Conservation (phyloP, 257 asterid species). For the Craterostigma plantagineum region DNA sequence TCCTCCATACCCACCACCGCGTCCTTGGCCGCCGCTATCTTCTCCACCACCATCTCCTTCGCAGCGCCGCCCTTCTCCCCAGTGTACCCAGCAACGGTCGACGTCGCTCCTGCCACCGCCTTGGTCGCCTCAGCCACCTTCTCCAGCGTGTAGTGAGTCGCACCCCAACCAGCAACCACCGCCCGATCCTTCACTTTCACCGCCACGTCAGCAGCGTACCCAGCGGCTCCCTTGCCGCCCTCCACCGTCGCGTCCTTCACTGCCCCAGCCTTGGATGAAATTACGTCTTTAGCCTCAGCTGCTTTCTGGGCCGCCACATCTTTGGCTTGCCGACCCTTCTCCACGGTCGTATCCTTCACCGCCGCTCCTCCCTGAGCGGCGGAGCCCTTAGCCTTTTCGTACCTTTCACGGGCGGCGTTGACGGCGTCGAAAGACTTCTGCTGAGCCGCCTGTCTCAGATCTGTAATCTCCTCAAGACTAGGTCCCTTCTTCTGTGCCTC, state of each 20-base stretch:
- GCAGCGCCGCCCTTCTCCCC: slow-evolving; percentile 23
- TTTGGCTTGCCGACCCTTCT: slow-evolving; percentile 4
- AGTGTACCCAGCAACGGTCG: slow-evolving; percentile 21
- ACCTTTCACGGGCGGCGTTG: slow-evolving; percentile 18
- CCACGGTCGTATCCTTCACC: slow-evolving; percentile 5
- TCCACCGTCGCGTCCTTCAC: slow-evolving; percentile 24
- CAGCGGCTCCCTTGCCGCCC: slow-evolving; percentile 20
- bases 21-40: slow-evolving; percentile 27
- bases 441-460: slow-evolving; percentile 25
- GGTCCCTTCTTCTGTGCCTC: not conserved
- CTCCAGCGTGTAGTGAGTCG: slow-evolving; percentile 45
- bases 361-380: too few relatives aligned
- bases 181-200: slow-evolving; percentile 30
- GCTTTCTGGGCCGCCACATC: slow-evolving; percentile 4
- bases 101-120: slow-evolving; percentile 22
- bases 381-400: slow-evolving; percentile 12
- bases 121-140: slow-evolving; percentile 53
- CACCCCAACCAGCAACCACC: slow-evolving; percentile 63
- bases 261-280: slow-evolving; percentile 14
- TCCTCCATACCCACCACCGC: slow-evolving; percentile 28
- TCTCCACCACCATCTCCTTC: slow-evolving; percentile 21
- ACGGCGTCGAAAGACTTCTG: slow-evolving; percentile 25
- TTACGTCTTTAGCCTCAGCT: slow-evolving; percentile 5
- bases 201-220: slow-evolving; percentile 26
- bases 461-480: slow-evolving; percentile 25